Evolutionary conservation across 768 basidiomycete genomes (phyloP), one percentile per base, ranked within the genome.

Genomic region (Hygrophorus pudorinus): DNA sequence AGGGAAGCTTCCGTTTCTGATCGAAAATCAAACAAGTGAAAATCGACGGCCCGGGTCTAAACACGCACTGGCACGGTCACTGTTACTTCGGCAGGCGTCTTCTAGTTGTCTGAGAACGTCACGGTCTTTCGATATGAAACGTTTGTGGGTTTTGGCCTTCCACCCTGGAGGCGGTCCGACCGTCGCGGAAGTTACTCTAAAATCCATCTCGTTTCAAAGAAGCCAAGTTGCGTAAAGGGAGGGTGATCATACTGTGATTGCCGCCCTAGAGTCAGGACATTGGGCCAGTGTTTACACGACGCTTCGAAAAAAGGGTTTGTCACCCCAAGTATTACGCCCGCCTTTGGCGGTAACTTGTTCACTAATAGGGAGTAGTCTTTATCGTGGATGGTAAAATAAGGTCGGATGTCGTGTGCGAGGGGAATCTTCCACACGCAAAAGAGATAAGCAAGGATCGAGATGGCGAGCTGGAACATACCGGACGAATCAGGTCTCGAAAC

Each of bases 301-400:
- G 76, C 78, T 54, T 82, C 79, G 42, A 93, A 84, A 54, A 88
- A 80, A 0, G 91, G 91, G 54, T 93, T 94, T 1, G 91, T 94
- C 7, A 89, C 85, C 7, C 91, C 88, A 2, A 94, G 58, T 4
- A 94, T 52, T 2, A 87, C 59, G 1, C 89, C 90, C 1, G 80
- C 61, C 59, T 79, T 79, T 0, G 87, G 89, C n/a, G 80, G 76
- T 24, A 85, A 76, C 48, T 81, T 80, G 58, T 89, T 91, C 34
- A 96, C 81, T 10, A 99, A 61, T 1, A 71, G 55, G 2, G 71
- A 53, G 50, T 84, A 79, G 48, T 96, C 92, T n/a, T 73, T 73
- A 55, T 97, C 94, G 58, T 97, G 94, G 53, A 99, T 91, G 12
- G 94, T 96, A 51, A 97, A 86, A 60, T 94, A 99, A 0, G 94